Evolutionary conservation across 106 monocot genomes (phyloP), one percentile per base, ranked within the genome.

Genomic region (Allium fistulosum): DNA sequence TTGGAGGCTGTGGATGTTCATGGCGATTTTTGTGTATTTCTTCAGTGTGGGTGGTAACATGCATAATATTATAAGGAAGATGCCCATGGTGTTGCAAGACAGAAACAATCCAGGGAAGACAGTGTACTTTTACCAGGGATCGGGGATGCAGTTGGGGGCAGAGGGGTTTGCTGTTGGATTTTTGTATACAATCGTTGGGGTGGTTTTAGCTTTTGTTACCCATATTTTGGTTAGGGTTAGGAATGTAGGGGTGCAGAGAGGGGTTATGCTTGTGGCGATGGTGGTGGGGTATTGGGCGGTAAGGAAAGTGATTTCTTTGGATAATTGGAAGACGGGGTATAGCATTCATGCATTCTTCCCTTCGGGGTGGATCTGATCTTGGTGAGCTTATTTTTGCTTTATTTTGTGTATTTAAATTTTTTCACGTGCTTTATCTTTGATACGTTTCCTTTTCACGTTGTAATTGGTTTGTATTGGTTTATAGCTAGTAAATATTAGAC

Each of bases 321-420:
- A 99, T 78, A 99, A 92, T 71, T 99, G 97, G 97, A 99, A 99
- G 83, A 99, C 97, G 16, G 92, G 97, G 10, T 99, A 99, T 68
- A 73, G 86, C 15, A 84, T 92, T 57, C 92, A 99, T 77, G 82
- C 82, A 11, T 99, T 84, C 72, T 92, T 84, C 84, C 97, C 97
- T 0, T 80, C 75, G 12, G 73, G 89, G 47, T 99, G 97, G 97
- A 82, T 79, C 50, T 55, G 53, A 55, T 37, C 37, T 4, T 37
- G 37, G 37, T 37, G 37, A 37, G 37, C 37, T 37, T 37, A 37
- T 37, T 5, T 37, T 37, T 37, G 37, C 37, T 37, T 37, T 37
- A 5, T 37, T 37, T 37, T 37, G 37, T 37, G 37, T 37, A 37
- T 37, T 37, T 37, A 5, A 37, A 37, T 4, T 4, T 37, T 2